These are phyloP conservation scores for Ogataea methylovora DNA, from an alignment of 805 yeast genomes.

Conservation along the genomic window DNA sequence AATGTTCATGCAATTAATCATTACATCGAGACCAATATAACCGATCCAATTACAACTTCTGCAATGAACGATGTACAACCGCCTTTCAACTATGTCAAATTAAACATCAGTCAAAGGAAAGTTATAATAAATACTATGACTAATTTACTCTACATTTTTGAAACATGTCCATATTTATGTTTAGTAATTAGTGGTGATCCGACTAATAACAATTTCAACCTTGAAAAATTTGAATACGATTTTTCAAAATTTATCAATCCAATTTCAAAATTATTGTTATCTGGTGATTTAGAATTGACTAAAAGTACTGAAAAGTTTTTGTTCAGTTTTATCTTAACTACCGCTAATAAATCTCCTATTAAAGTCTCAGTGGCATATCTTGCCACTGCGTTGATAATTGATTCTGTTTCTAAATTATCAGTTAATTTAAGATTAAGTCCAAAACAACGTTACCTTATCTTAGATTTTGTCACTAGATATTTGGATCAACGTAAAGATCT, in stretches of 20 bases:
- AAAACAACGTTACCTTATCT: conserved; percentile 20
- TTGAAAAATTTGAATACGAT: background rate
- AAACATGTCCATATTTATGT: too few relatives aligned
- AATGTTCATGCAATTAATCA: too few relatives aligned
- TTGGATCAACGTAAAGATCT: conserved; percentile 25
- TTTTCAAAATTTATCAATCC: conserved; percentile 17
- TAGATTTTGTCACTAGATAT: conserved; percentile 32
- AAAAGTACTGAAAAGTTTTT: conserved; percentile 29
- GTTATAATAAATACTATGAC: too few relatives aligned
- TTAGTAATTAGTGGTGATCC: too few relatives aligned
- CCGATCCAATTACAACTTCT: too few relatives aligned
- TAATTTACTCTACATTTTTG: too few relatives aligned
- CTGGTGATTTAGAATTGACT: conserved; percentile 26
- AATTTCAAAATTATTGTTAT: conserved; percentile 29
- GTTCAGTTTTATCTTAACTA: conserved; percentile 24
- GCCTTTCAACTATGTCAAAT: too few relatives aligned
- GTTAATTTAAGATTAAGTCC: conserved; percentile 9
- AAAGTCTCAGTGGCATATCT: conserved; percentile 28
- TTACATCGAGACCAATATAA: too few relatives aligned
- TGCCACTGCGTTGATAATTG: conserved; percentile 31
- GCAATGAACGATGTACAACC: too few relatives aligned
- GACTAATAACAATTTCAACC: too few relatives aligned
- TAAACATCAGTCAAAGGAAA: too few relatives aligned
- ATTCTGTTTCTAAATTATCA: conserved; percentile 25
- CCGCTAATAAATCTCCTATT: conserved; percentile 21